These are phyloP conservation scores for Phaeosphaeriaceae sp. DNA, from an alignment of 2,329 filamentous ascomycete genomes.

Conservation along the genomic window DNA sequence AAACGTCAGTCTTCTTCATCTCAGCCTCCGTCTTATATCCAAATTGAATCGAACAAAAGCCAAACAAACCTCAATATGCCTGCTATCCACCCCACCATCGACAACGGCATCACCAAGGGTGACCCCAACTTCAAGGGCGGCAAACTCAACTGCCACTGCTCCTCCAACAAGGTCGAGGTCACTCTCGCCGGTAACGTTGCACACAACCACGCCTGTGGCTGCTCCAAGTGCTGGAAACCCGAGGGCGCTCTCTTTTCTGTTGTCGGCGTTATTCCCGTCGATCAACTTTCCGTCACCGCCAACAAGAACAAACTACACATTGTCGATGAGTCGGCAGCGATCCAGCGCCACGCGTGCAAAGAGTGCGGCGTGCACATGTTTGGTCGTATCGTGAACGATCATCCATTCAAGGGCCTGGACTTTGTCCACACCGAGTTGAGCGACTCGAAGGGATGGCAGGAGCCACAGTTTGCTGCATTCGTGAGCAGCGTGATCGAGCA, in stretches of 20 bases:
- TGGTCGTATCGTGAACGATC: slow-evolving; percentile 70
- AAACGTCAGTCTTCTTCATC: background rate
- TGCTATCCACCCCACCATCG: slow-evolving; percentile 68
- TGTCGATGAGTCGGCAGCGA: slow-evolving; percentile 63
- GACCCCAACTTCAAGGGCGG: slow-evolving; percentile 65
- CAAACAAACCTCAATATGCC: slow-evolving; percentile 27
- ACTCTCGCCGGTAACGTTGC: slow-evolving; percentile 65
- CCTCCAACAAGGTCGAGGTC: slow-evolving; percentile 64
- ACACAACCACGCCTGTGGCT: slow-evolving; percentile 76
- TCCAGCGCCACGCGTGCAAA: slow-evolving; percentile 60
- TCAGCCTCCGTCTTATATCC: background rate
- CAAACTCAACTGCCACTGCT: slow-evolving; percentile 69
- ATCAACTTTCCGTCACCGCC: slow-evolving; percentile 64
- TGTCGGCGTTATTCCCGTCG: slow-evolving; percentile 67
- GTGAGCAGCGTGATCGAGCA: slow-evolving; percentile 74
- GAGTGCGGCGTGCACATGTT: slow-evolving; percentile 66
- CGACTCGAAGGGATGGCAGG: slow-evolving; percentile 71
- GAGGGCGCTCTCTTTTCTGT: slow-evolving; percentile 69
- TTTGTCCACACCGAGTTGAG: slow-evolving; percentile 73
- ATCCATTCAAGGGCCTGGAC: slow-evolving; percentile 73
- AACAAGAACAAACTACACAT: slow-evolving; percentile 66
- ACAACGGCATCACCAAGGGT: slow-evolving; percentile 68
- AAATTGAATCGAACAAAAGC: background rate
- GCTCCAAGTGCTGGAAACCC: slow-evolving; percentile 78
- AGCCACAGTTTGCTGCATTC: slow-evolving; percentile 74